phyloP scores from a whole-genome alignment of 2,329 filamentous ascomycete species.

The Blastomyces percursus region DNA sequence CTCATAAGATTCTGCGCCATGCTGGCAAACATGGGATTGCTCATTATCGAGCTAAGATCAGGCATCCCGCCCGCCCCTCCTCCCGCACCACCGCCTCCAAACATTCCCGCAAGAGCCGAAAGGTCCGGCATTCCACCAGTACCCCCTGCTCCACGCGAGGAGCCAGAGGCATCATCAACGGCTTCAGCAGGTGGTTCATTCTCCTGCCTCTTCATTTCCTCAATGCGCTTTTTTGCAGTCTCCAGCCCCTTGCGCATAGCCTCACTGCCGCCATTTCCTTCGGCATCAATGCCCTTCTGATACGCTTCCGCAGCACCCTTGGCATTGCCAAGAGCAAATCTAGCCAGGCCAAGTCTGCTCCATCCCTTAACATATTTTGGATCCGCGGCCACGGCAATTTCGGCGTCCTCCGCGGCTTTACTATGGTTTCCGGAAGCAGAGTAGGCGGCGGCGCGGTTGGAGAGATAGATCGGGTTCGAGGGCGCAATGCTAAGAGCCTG shows the following conservation, averaged over 20 bases:
- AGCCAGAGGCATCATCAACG: conserved; percentile 40
- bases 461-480: conserved; percentile 89
- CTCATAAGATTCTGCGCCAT: conserved; percentile 98
- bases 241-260: conserved; percentile 97
- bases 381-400: conserved; percentile 78
- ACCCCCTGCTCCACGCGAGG: conserved; percentile 31
- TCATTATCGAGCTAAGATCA: conserved; percentile 79
- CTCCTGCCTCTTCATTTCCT: conserved; percentile 58
- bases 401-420: conserved; percentile 74
- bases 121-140: conserved; percentile 61
- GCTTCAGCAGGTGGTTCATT: conserved; percentile 41
- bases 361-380: conserved; percentile 95
- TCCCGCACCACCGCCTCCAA: conserved; percentile 52
- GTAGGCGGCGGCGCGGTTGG: conserved; percentile 91
- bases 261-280: conserved; percentile 87
- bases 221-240: conserved; percentile 78
- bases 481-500: conserved; percentile 72
- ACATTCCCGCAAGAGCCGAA: conserved; percentile 59
- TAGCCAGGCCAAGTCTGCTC: conserved; percentile 82
- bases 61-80: conserved; percentile 71
- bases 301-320: conserved; percentile 93
- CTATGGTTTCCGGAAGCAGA: conserved; percentile 74
- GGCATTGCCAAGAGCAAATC: conserved; percentile 83
- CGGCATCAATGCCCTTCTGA: conserved; percentile 79
- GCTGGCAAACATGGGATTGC: conserved; percentile 93